Base-by-base conservation (phyloP, 352 stramenopile species). In the Aphanomyces astaci region DNA sequence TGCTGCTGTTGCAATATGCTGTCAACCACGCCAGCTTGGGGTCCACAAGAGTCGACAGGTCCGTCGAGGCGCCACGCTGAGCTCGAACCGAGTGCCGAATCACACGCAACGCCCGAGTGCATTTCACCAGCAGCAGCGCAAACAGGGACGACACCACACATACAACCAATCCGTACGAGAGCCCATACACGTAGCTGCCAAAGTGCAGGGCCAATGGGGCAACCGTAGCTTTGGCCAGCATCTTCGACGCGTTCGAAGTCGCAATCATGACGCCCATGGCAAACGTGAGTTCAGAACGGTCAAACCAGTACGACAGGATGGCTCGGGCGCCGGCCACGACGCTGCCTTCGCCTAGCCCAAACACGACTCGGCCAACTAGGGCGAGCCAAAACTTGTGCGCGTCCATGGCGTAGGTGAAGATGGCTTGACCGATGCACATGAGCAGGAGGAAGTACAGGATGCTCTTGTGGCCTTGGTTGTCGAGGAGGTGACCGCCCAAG, bases 231-330 rank as follows among this genome's bases (percentile, higher is more conserved):
- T 96, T 96, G 11, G 89, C 87, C n/a, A 96, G 65, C 81, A 95
- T 96, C 80, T 96, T 96, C 62, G 81, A 90, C 13, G 96, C 66
- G 67, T 93, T 96, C 19, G 90, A 94, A 32, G 94, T 71, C 10
- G 86, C 89, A n/a, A 97, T 88, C 36, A 73, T 85, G 13, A 95
- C 85, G 32, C 90, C 90, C 80, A 96, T 90, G 45, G 87, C 87
- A 52, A 94, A 96, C 11, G 86, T 94, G 19, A 95, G 76, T 67
- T 94, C 86, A 19, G 71, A 76, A 66, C 87, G 79, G 39, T 79
- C 73, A 72, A 94, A 94, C 84, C 84, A 93, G 30, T 82, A 88
- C 2, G 84, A 84, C 66, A 92, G 86, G 36, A 92, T 84, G 25
- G 90, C 80, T 19, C 86, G 81, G 17, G 78, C 79, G 7, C 84